Evolutionary conservation across 768 basidiomycete species (phyloP), one percentile per base, ranked within the genome.

Genomic region (Antrodiella citrinella): DNA sequence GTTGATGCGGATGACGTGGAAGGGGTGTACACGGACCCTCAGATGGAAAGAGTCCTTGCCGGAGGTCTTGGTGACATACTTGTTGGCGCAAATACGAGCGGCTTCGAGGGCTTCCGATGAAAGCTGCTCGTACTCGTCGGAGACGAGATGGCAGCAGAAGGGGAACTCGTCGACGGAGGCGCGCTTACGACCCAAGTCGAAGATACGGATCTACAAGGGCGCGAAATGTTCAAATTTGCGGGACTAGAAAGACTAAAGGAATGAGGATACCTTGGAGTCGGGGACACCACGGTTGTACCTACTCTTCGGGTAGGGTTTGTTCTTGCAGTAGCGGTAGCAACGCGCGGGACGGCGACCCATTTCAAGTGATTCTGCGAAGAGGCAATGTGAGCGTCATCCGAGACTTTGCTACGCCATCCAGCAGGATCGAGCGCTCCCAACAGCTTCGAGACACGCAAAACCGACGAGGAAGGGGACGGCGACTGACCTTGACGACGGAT

Each of bases 31-130:
- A 54, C 93, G 88, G 60, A 99, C 91, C 59, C 95, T 82, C 69
- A 98, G 68, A 69, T 99, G 95, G 93, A 99, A 98, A 3, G 94
- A 90, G 62, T 99, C 95, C 76, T 98, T 98, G 64, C 96, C 95
- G 24, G 87, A 82, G 3, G 89, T 91, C 82, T 99, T 97, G 63
- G 92, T 95, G 56, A 97, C 86, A 69, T 97, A 97, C 73, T 98
- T 98, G 89, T 98, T 98, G 69, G 92, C 92, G 67, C 95, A 97
- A 56, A 99, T 99, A 70, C 94, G 94, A 48, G 93, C 94, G 15
- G 95, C 94, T 73, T 99, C 95, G 47, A 97, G 84, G 13, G 94
- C 94, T 68, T 98, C 94, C 30, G 82, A 86, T 12, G 91, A 94
- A 41, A 97, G 77, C 65, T 99, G 93, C 68, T 99, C 94, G 68